Base-by-base conservation (phyloP, 306 rosid genomes). In the Delonix regia region DNA sequence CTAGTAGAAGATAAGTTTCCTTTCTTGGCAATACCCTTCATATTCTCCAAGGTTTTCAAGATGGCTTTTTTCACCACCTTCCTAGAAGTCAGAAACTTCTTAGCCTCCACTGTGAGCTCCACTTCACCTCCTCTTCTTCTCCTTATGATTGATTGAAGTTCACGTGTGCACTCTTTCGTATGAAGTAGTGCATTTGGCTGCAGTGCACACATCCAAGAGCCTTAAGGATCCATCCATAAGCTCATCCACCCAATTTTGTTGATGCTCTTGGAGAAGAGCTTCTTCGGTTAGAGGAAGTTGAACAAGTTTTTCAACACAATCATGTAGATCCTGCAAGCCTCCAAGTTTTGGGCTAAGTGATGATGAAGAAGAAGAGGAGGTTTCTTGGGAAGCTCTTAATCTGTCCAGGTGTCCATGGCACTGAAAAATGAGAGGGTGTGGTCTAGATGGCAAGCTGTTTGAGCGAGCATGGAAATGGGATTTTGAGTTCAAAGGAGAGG, bases 381-480 rank as follows among this genome's bases (percentile, higher is more conserved):
- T 8, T 8, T 41, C 45, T 0, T 7, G 12, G 45, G 59, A 56
- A 56, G 34, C 0, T 34, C 27, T 57, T 57, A 25, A 57, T 5
- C 64, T 57, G 36, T 57, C 64, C 64, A 57, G 25, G 64, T 25
- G 38, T 57, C 25, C 64, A 3, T 25, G 64, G 64, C 36, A 57
- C 64, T 25, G 64, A 13, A 24, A 13, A 57, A 57, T 8, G 36
- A 57, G 38, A 57, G 36, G 34, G 36, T 57, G 64, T 57, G 64
- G 38, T 30, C 64, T 57, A 57, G 64, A 57, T 9, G 64, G 64
- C 9, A 57, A 27, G 64, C 85, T 82, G 57, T 51, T 61, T 36
- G 85, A 82, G 25, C 63, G 69, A 70, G 67, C 60, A 61, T 76
- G 85, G 53, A 70, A 77, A 44, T 52, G 9, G 19, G 81, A 48